A percentile compares a stretch with the other conserved stretches of the same genome.
phyloP scores from a whole-genome alignment of 352 stramenopile species.

The Globisporangium mamillatum region DNA sequence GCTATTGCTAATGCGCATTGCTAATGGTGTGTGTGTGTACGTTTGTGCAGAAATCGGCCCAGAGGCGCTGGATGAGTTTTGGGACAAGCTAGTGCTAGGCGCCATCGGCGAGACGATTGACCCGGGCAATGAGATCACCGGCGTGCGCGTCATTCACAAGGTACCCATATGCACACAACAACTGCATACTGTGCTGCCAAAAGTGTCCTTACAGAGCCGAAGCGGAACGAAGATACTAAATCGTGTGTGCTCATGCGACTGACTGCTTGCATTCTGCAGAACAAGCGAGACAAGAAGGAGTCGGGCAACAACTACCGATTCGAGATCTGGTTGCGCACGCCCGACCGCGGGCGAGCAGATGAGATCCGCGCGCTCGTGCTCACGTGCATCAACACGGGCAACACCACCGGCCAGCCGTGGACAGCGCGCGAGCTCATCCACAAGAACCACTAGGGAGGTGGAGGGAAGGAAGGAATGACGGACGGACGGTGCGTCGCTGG shows the following conservation, averaged over 20 bases:
- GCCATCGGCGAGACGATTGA: slow-evolving; percentile 90
- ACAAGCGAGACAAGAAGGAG: slow-evolving; percentile 86
- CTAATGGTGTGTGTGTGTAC: slow-evolving; percentile 2
- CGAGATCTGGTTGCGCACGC: slow-evolving; percentile 78
- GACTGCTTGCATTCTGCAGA: slow-evolving; percentile 26
- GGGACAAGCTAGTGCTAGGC: slow-evolving; percentile 88
- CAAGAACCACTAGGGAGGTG: slow-evolving; percentile 69
- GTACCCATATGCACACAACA: slow-evolving; percentile 23
- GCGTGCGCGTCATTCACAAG: slow-evolving; percentile 90
- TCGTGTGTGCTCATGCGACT: background rate
- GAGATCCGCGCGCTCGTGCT: slow-evolving; percentile 74
- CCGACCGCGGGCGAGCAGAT: slow-evolving; percentile 58
- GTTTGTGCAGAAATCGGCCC: slow-evolving; percentile 52
- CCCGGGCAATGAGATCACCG: slow-evolving; percentile 85
- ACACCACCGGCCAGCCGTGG: slow-evolving; percentile 41
- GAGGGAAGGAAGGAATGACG: too few species aligned
- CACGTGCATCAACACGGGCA: slow-evolving; percentile 65
- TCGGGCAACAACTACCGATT: slow-evolving; percentile 83
- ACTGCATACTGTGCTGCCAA: background rate
- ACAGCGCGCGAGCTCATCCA: slow-evolving; percentile 64
- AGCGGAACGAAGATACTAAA: background rate
- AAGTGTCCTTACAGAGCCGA: background rate
- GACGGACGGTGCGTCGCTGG: background rate
- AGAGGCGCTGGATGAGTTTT: slow-evolving; percentile 84
- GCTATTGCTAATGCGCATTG: slow-evolving; percentile 1